Evolutionary conservation across 176 grass and related monocot genomes (phyloP), one percentile per base, ranked within the genome.

Genomic region (Zoysia pacifica): DNA sequence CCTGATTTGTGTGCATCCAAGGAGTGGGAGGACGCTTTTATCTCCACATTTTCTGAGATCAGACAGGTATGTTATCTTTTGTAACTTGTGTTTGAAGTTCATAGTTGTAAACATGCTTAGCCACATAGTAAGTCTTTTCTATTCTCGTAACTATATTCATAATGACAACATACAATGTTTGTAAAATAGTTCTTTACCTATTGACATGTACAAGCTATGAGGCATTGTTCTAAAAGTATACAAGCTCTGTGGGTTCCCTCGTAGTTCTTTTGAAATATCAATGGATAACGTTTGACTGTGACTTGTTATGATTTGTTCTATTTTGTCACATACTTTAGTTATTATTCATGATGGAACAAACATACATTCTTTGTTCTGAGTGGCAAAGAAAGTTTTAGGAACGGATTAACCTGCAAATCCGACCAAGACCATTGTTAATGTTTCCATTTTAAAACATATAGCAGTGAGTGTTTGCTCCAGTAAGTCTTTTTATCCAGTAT

Each of bases 1-100:
- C 67, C 46, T 51, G 83, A 94, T 67, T 83, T 98, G 48, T 62
- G 68, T 60, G 83, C 95, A 19, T 91, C 92, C 60, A 91, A 91
- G 69, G 41, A 86, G 35, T 98, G 92, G 95, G 87, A 91, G 53
- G 75, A 98, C 49, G 7, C 49, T 16, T 94, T 98, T 66, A 66
- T 94, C 16, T 62, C 55, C 28, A 36, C 91, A 3, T 94, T 91
- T 64, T 69, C 75, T 5, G 74, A 93, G 67, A 83, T 79, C 79
- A 92, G 90, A 58, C 39, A 85, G 87, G 94, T 90, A 92, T 69
- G 35, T 19, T 28, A 28, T 28, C 28, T n/a, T 62, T 4, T 52
- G 8, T 50, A 14, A n/a, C 28, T 28, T 28, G 28, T 10, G 9
- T 16, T 28, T 12, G 7, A 7, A 82, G 54, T 76, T 81, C 2